phyloP scores from a whole-genome alignment of 768 basidiomycete species.

The Megacollybia marginata region DNA sequence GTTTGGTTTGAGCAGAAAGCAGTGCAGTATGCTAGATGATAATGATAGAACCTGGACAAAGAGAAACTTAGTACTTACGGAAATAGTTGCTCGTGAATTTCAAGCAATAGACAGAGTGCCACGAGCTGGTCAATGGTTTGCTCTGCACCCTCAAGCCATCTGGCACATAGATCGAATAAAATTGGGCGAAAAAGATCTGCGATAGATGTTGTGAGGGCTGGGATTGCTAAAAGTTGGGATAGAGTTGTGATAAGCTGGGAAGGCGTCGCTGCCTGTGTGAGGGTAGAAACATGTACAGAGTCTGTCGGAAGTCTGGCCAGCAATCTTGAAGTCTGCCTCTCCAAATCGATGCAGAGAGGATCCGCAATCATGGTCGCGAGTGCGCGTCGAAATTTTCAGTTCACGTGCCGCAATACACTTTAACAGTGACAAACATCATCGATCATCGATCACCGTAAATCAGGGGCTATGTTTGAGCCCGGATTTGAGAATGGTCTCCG shows the following conservation, averaged over 20 bases:
- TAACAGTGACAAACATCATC: no score
- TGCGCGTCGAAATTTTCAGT: no score
- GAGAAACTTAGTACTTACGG: slow-evolving; percentile 39
- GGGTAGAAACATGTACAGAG: background rate
- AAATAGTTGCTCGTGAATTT: slow-evolving; percentile 65
- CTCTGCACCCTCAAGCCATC: slow-evolving; percentile 63
- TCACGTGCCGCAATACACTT: no score
- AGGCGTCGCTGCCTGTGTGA: background rate
- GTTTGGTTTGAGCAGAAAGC: slow-evolving; percentile 35
- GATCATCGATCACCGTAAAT: no score
- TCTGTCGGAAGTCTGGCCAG: background rate
- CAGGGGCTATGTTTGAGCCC: background rate
- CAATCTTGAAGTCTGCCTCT: background rate
- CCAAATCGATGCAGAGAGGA: background rate
- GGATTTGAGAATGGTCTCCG: no score
- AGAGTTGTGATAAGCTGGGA: slow-evolving; percentile 38
- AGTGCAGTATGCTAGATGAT: slow-evolving; percentile 45
- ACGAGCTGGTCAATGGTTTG: slow-evolving; percentile 43
- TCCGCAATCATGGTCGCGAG: background rate
- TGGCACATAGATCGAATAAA: slow-evolving; percentile 68
- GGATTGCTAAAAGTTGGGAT: slow-evolving; percentile 51
- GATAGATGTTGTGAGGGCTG: slow-evolving; percentile 56
- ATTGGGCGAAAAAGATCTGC: slow-evolving; percentile 69
- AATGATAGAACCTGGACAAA: slow-evolving; percentile 5
- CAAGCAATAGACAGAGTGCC: slow-evolving; percentile 57